These are phyloP conservation scores for Purpureocillium lavendulum DNA, from an alignment of 2,329 filamentous ascomycete genomes.

Conservation along the genomic window DNA sequence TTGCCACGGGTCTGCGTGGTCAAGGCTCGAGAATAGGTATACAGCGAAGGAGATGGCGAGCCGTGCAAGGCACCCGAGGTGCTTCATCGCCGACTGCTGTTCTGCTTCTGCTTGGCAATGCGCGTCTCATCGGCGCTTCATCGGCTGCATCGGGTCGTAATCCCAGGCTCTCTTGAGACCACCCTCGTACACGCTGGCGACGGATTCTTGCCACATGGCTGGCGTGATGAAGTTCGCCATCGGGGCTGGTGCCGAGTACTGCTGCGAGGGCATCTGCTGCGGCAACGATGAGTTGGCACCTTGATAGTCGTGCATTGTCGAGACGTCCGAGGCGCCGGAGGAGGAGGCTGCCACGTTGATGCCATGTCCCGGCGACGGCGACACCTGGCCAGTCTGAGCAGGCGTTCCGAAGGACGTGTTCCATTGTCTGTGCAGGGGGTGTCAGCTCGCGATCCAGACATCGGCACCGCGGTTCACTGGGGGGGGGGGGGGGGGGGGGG, in stretches of 20 bases:
- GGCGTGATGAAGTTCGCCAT: conserved; percentile 56
- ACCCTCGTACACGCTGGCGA: conserved; percentile 60
- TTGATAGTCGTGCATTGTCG: conserved; percentile 45
- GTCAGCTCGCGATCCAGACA: too few relatives aligned
- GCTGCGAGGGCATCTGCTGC: conserved; percentile 39
- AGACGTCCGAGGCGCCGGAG: conserved; percentile 45
- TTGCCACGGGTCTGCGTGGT: too few relatives aligned
- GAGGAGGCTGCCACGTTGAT: conserved; percentile 42
- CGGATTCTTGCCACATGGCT: conserved; percentile 66
- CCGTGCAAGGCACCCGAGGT: too few relatives aligned
- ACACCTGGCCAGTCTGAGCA: conserved; percentile 19
- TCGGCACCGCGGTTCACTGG: too few relatives aligned
- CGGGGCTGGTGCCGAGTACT: conserved; percentile 43
- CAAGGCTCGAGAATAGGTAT: too few relatives aligned
- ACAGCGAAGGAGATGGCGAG: too few relatives aligned
- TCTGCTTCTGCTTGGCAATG: too few relatives aligned
- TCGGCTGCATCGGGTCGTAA: conserved; percentile 32
- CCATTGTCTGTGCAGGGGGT: conserved; percentile 70
- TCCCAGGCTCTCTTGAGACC: conserved; percentile 57
- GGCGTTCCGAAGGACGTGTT: conserved; percentile 85
- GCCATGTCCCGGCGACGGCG: conserved; percentile 36
- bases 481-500: too few relatives aligned
- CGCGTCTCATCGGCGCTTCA: conserved; percentile 17
- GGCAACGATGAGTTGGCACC: conserved; percentile 35
- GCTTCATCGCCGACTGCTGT: too few relatives aligned